These are phyloP conservation scores for Nelumbo lutea DNA, from an alignment of 164 flowering plant species.

Conservation along the genomic window DNA sequence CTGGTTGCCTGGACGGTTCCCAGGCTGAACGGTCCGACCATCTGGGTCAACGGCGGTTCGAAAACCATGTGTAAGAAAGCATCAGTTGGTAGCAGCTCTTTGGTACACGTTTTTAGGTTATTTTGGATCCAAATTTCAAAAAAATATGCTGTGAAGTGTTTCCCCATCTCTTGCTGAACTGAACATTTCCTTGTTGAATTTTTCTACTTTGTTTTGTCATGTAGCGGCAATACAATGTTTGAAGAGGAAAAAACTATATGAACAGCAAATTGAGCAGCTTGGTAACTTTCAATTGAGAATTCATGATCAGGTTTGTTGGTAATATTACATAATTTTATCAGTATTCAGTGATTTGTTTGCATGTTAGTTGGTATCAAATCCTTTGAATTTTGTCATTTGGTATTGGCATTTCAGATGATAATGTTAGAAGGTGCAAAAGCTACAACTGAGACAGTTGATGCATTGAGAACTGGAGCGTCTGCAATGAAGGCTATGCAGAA, in stretches of 20 bases:
- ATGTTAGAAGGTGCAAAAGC: conserved; percentile 48
- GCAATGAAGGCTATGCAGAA: conserved; percentile 50
- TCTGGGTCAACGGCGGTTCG: too few species aligned
- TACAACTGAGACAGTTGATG: conserved; percentile 46
- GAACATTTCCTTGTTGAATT: not conserved
- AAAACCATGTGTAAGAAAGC: not conserved
- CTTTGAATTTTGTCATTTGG: not conserved
- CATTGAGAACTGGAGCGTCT: conserved; percentile 42
- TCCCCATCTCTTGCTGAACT: not conserved
- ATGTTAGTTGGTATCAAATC: not conserved
- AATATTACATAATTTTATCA: not conserved
- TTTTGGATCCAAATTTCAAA: not conserved
- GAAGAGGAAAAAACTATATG: conserved; percentile 38
- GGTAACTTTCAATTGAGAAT: conserved; percentile 44
- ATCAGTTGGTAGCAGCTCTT: not conserved
- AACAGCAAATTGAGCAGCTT: conserved; percentile 40
- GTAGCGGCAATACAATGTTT: conserved; percentile 42
- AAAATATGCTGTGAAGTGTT: not conserved
- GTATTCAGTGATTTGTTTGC: not conserved
- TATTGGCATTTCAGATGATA: conserved; percentile 25
- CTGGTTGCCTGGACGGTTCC: too few species aligned
- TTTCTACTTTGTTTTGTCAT: conserved; percentile 5
- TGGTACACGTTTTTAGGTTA: not conserved
- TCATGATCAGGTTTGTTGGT: conserved; percentile 34
- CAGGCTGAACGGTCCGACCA: too few species aligned